phyloP scores from a whole-genome alignment of 1,284 basidiomycete genomes.

The Trichosporon sp. region DNA sequence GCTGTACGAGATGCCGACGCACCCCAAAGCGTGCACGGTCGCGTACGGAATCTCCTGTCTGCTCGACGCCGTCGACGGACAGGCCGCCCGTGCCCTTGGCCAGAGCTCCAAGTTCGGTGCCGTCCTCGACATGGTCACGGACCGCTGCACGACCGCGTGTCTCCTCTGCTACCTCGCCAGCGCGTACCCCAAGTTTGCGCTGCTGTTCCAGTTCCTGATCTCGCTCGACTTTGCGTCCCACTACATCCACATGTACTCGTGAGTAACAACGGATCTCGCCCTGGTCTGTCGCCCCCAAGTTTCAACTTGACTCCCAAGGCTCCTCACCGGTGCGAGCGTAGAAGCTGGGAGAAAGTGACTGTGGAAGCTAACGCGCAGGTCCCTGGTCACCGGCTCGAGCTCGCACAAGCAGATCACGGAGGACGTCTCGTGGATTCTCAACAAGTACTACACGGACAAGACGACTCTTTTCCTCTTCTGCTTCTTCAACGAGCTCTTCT shows the following conservation, averaged over 20 bases:
- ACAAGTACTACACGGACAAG: slow-evolving; percentile 90
- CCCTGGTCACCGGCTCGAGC: slow-evolving; percentile 85
- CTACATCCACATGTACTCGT: slow-evolving; percentile 99
- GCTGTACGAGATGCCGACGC: slow-evolving; percentile 89
- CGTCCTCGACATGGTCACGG: slow-evolving; percentile 99
- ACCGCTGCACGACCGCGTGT: slow-evolving; percentile 94
- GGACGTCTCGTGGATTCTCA: slow-evolving; percentile 88
- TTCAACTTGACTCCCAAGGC: too few relatives aligned
- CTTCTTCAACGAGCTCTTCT: slow-evolving; percentile 97
- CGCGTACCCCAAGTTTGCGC: slow-evolving; percentile 73
- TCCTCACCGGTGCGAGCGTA: neutral
- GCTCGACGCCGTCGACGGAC: slow-evolving; percentile 93
- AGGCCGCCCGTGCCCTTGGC: slow-evolving; percentile 82
- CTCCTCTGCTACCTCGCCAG: slow-evolving; percentile 85
- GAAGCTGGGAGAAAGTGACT: neutral
- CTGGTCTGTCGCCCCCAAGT: neutral
- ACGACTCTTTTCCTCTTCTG: slow-evolving; percentile 88
- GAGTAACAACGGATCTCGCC: slow-evolving; percentile 39
- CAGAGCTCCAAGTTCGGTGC: slow-evolving; percentile 97
- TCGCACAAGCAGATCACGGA: slow-evolving; percentile 91
- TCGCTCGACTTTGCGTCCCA: slow-evolving; percentile 97
- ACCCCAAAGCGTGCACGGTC: slow-evolving; percentile 89
- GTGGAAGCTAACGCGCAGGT: slow-evolving; percentile 61
- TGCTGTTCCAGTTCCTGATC: slow-evolving; percentile 93
- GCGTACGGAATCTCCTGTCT: slow-evolving; percentile 91